These are phyloP conservation scores for Trichosporon inkin DNA, from an alignment of 1,284 basidiomycete species.

Conservation along the genomic window DNA sequence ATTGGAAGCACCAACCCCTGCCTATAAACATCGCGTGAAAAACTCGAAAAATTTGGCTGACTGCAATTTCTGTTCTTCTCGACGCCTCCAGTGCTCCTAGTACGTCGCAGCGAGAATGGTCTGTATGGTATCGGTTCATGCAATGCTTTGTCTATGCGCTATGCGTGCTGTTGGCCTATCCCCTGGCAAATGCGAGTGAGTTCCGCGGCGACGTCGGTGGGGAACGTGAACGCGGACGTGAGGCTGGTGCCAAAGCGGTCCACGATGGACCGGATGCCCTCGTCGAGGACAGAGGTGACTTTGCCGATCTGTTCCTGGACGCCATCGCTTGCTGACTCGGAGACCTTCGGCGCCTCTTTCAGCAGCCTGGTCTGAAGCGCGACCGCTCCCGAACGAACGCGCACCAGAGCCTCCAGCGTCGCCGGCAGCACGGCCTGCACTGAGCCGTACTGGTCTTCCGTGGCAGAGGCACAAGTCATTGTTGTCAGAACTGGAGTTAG, in stretches of 20 bases:
- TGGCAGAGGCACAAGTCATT: constrained; percentile 35
- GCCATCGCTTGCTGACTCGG: constrained; percentile 15
- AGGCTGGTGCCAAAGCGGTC: constrained; percentile 38
- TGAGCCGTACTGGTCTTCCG: constrained; percentile 45
- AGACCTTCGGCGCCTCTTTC: constrained; percentile 17
- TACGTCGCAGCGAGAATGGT: too few species aligned
- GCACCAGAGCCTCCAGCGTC: constrained; percentile 42
- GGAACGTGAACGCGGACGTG: constrained; percentile 38
- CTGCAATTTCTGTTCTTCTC: too few species aligned
- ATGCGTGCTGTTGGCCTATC: not conserved
- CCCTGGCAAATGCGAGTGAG: constrained; percentile 37
- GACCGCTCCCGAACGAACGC: constrained; percentile 29
- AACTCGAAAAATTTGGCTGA: not conserved
- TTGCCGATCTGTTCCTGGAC: constrained; percentile 6
- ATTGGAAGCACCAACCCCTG: not conserved
- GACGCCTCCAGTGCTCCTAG: too few species aligned
- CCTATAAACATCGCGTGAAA: not conserved
- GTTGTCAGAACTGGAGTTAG: constrained; percentile 33
- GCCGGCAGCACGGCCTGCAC: constrained; percentile 43
- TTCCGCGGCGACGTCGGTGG: constrained; percentile 29
- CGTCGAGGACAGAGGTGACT: constrained; percentile 25
- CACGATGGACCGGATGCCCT: constrained; percentile 29
- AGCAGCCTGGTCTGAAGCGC: constrained; percentile 28
- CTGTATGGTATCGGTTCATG: constrained; percentile 1
- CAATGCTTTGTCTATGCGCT: constrained; percentile 9